A percentile compares a stretch with the other conserved stretches of the same genome.
phyloP scores from a whole-genome alignment of 441 rosid species.

The Erysimum cheiri region DNA sequence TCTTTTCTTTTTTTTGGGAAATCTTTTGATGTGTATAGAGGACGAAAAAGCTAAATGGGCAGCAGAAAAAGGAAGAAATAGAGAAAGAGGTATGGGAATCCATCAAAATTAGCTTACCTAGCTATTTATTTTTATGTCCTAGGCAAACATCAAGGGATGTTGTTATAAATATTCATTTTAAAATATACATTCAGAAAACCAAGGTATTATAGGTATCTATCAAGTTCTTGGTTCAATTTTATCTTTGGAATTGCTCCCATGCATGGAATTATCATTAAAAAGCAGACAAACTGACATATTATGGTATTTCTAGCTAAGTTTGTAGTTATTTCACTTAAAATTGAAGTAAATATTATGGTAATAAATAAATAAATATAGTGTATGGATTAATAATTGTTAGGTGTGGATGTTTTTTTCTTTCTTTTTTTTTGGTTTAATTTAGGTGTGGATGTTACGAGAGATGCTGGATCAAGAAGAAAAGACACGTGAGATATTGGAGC shows the following conservation, averaged over 20 bases:
- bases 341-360: background rate
- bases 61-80: conserved; percentile 73
- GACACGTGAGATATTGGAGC: conserved; percentile 68
- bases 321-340: background rate
- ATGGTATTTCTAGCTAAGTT: conserved; percentile 13
- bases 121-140: conserved; percentile 16
- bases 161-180: conserved; percentile 6
- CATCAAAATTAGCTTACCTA: conserved; percentile 33
- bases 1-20: background rate
- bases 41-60: conserved; percentile 66
- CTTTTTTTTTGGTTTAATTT: background rate
- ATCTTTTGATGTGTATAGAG: conserved; percentile 47
- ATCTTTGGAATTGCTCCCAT: background rate
- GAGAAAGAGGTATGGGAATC: conserved; percentile 73
- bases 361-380: background rate
- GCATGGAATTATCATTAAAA: background rate
- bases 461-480: conserved; percentile 83
- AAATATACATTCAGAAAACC: background rate
- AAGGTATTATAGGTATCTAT: conserved; percentile 15
- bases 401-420: conserved; percentile 52
- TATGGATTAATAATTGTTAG: conserved; percentile 39
- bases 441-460: conserved; percentile 75
- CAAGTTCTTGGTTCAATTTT: background rate
- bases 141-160: conserved; percentile 36
- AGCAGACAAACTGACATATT: background rate